phyloP scores from a whole-genome alignment of 2,329 filamentous ascomycete genomes.

The Hypoxylon sp. region DNA sequence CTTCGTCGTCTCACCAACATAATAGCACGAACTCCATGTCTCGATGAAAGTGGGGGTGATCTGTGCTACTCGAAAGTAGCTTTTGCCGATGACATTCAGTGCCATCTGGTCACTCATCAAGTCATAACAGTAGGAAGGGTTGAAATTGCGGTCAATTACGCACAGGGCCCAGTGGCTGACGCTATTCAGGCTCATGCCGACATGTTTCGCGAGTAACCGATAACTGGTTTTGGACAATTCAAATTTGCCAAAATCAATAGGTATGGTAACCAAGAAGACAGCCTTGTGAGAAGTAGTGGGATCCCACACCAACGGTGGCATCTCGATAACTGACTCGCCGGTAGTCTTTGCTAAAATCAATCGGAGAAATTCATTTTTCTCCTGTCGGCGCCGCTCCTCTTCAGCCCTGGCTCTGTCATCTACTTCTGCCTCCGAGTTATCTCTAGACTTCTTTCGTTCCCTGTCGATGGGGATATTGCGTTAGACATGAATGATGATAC shows the following conservation, averaged over 20 bases:
- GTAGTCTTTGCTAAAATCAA: constrained; percentile 39
- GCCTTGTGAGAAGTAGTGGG: constrained; percentile 34
- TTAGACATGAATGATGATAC: constrained; percentile 12
- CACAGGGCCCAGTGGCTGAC: constrained; percentile 45
- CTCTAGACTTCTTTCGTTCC: constrained; percentile 21
- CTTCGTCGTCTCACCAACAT: constrained; percentile 47
- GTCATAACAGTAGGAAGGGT: constrained; percentile 43
- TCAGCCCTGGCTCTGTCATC: constrained; percentile 20
- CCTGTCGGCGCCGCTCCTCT: constrained; percentile 27
- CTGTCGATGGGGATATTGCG: constrained; percentile 2
- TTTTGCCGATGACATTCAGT: constrained; percentile 42
- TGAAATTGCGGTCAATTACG: constrained; percentile 41
- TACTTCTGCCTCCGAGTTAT: constrained; percentile 9
- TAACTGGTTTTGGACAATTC: constrained; percentile 42
- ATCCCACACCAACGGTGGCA: constrained; percentile 38
- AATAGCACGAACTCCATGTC: constrained; percentile 45
- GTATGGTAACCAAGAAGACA: constrained; percentile 44
- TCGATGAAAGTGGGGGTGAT: constrained; percentile 42
- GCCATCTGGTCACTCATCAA: constrained; percentile 46
- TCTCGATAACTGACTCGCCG: constrained; percentile 33
- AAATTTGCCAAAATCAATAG: constrained; percentile 43
- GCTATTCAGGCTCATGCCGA: constrained; percentile 45
- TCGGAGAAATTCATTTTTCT: constrained; percentile 38
- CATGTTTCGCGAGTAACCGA: constrained; percentile 41
- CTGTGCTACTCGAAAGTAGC: constrained; percentile 44